These are phyloP conservation scores for Phaseolus lunatus DNA, from an alignment of 306 rosid genomes.

Conservation along the genomic window DNA sequence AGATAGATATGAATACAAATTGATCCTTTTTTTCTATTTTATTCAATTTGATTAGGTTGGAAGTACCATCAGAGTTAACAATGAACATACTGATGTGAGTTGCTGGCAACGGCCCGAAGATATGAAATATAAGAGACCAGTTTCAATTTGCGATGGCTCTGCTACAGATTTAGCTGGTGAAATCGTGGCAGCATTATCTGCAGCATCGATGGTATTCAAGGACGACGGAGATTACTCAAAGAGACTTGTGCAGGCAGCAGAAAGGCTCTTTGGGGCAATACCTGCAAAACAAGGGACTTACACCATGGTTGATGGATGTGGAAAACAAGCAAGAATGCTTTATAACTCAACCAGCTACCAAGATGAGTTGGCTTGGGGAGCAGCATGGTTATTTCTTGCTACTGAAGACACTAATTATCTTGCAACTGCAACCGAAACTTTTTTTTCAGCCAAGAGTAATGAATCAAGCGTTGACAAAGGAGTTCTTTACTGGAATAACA, in stretches of 20 bases:
- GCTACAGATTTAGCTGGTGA: slow-evolving; percentile 88
- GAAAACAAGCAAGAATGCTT: slow-evolving; percentile 68
- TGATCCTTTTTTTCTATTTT: background rate
- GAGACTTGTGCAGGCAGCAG: slow-evolving; percentile 60
- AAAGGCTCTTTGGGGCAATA: slow-evolving; percentile 52
- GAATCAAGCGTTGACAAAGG: slow-evolving; percentile 62
- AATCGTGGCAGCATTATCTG: slow-evolving; percentile 78
- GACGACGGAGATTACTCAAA: slow-evolving; percentile 60
- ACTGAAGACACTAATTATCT: slow-evolving; percentile 61
- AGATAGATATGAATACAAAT: background rate
- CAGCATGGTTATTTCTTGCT: slow-evolving; percentile 79
- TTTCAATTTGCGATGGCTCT: slow-evolving; percentile 63
- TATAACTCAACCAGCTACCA: slow-evolving; percentile 65
- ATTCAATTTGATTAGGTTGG: slow-evolving; percentile 66
- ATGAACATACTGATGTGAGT: slow-evolving; percentile 54
- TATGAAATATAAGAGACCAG: slow-evolving; percentile 64
- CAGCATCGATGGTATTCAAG: slow-evolving; percentile 74
- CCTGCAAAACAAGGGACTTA: slow-evolving; percentile 65
- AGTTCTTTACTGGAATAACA: slow-evolving; percentile 74
- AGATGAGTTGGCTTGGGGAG: slow-evolving; percentile 90
- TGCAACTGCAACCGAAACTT: slow-evolving; percentile 54
- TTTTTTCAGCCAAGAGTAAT: slow-evolving; percentile 50
- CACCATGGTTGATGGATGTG: slow-evolving; percentile 62
- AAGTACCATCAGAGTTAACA: slow-evolving; percentile 52
- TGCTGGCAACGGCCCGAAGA: slow-evolving; percentile 92